Conservation (phyloP, 2,329 filamentous ascomycete genomes). For the Aotearoamyces nothofagi region DNA sequence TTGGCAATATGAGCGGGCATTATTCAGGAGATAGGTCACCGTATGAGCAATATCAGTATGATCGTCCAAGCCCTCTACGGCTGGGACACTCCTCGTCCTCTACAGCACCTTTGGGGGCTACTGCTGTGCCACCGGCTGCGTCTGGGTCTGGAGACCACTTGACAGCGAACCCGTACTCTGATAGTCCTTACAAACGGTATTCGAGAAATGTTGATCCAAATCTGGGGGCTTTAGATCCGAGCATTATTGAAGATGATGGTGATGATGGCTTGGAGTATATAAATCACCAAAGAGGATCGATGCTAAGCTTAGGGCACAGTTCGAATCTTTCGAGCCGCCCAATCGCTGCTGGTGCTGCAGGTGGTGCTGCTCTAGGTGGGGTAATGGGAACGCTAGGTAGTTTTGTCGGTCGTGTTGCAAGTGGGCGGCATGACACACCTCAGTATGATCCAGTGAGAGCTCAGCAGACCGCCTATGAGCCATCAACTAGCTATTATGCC, state of each 20-base stretch:
- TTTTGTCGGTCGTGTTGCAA: conserved; percentile 15
- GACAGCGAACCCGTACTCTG: conserved; percentile 13
- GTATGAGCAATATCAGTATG: too few relatives aligned
- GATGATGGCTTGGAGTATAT: conserved; percentile 64
- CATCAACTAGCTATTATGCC: conserved; percentile 11
- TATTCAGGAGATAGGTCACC: too few relatives aligned
- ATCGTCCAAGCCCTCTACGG: too few relatives aligned
- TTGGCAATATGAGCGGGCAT: too few relatives aligned
- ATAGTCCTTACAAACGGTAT: conserved; percentile 14
- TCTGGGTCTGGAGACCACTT: conserved; percentile 11
- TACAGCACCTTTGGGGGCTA: conserved; percentile 15
- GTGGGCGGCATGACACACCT: conserved; percentile 11
- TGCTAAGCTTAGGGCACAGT: conserved; percentile 13
- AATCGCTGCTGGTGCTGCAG: conserved; percentile 11
- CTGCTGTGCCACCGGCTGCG: conserved; percentile 15
- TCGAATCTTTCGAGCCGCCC: conserved; percentile 9
- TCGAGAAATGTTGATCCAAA: conserved; percentile 16
- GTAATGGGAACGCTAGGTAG: conserved; percentile 15
- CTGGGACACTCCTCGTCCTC: conserved; percentile 14
- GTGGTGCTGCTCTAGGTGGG: conserved; percentile 26
- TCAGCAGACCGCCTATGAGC: conserved; percentile 16
- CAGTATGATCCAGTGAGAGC: conserved; percentile 10
- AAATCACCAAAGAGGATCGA: conserved; percentile 18
- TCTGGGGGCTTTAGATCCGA: conserved; percentile 35
- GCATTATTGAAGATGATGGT: conserved; percentile 72